These are phyloP conservation scores for Scleroderma bovista DNA, from an alignment of 768 basidiomycete genomes.

Conservation along the genomic window DNA sequence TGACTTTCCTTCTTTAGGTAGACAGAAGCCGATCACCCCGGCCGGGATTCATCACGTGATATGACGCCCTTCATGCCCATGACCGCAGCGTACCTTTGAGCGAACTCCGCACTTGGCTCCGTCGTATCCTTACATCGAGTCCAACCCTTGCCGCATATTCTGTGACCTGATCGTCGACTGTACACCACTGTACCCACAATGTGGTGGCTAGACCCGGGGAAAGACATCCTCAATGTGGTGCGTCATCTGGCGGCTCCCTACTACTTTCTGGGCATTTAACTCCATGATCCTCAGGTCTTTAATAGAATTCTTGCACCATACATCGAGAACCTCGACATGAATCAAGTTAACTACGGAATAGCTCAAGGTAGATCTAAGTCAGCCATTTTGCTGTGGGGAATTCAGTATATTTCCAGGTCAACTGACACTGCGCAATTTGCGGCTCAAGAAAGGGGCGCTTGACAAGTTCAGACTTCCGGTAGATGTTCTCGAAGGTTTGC, in stretches of 20 bases:
- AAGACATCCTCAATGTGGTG: slow-evolving; percentile 78
- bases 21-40: no score
- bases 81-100: not conserved
- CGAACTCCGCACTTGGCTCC: not conserved
- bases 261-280: not conserved
- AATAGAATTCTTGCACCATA: slow-evolving; percentile 92
- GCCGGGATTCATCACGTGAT: slow-evolving; percentile 19
- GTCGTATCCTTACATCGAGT: not conserved
- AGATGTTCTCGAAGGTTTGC: slow-evolving; percentile 84
- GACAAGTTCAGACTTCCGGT: slow-evolving; percentile 95
- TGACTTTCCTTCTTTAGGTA: no score
- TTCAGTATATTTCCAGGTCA: slow-evolving; percentile 45
- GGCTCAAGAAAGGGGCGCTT: slow-evolving; percentile 86
- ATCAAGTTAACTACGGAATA: slow-evolving; percentile 92
- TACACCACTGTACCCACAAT: slow-evolving; percentile 33
- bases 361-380: slow-evolving; percentile 55
- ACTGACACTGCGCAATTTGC: slow-evolving; percentile 72
- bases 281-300: slow-evolving; percentile 49
- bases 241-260: slow-evolving; percentile 21
- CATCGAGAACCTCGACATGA: slow-evolving; percentile 92
- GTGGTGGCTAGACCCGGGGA: slow-evolving; percentile 89
- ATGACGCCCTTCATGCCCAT: slow-evolving; percentile 21
- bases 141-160: not conserved
- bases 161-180: not conserved
- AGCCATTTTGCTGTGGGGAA: not conserved